Percentiles rank a stretch among this genome's conserved stretches.
phyloP scores from a whole-genome alignment of 2,329 filamentous ascomycete genomes.

The Tolypocladium capitatum region DNA sequence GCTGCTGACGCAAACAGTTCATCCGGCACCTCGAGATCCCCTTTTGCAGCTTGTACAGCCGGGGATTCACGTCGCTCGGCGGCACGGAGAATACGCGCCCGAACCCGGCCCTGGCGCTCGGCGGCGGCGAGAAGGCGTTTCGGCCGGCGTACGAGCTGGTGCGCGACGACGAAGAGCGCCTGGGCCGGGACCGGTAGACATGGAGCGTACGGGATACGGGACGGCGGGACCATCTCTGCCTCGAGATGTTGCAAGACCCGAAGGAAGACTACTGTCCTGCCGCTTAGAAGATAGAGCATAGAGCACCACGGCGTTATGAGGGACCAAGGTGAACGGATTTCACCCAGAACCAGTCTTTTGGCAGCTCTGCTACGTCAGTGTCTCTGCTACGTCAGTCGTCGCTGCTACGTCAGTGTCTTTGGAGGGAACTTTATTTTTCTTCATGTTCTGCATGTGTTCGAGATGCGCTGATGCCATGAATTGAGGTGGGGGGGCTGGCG shows the following conservation, averaged over 20 bases:
- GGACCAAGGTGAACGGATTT: background rate
- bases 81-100: slow-evolving; percentile 80
- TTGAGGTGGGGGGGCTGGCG: background rate
- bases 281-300: background rate
- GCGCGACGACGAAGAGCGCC: slow-evolving; percentile 63
- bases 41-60: slow-evolving; percentile 80
- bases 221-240: background rate
- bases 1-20: slow-evolving; percentile 40
- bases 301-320: background rate
- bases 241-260: background rate
- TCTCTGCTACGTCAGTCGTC: too few relatives aligned
- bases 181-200: slow-evolving; percentile 50
- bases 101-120: slow-evolving; percentile 57
- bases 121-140: slow-evolving; percentile 31
- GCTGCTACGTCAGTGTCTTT: too few relatives aligned
- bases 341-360: background rate
- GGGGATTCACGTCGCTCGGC: slow-evolving; percentile 82
- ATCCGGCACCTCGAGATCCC: slow-evolving; percentile 65
- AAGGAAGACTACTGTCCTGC: background rate
- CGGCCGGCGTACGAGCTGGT: slow-evolving; percentile 63
- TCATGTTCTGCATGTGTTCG: too few relatives aligned
- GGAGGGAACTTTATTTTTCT: too few relatives aligned
- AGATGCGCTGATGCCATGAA: background rate
- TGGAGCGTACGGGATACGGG: background rate
- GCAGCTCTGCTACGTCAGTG: too few relatives aligned